Conservation (phyloP, 176 grass and related monocot species). For the Aegilops tauschii region DNA sequence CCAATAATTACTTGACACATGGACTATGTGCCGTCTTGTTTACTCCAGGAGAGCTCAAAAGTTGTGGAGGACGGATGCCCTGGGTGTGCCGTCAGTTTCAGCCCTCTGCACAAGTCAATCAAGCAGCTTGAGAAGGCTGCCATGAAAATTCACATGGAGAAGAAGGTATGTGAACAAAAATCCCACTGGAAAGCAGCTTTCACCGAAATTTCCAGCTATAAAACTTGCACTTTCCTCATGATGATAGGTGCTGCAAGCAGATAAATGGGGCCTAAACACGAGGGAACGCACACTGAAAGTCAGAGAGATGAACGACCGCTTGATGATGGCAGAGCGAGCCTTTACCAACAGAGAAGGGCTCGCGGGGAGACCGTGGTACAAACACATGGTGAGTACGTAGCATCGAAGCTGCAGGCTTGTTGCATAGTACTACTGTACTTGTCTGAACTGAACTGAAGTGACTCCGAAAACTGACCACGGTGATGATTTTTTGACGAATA, state of each 20-base stretch:
- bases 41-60: slow-evolving; percentile 47
- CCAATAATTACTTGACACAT: slow-evolving; percentile 14
- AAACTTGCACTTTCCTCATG: background rate
- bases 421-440: too few relatives aligned
- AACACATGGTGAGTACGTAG: slow-evolving; percentile 64
- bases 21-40: background rate
- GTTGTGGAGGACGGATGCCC: slow-evolving; percentile 36
- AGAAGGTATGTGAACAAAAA: slow-evolving; percentile 42
- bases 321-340: slow-evolving; percentile 87
- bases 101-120: slow-evolving; percentile 69
- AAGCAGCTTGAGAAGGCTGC: slow-evolving; percentile 58
- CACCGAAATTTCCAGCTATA: background rate
- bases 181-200: background rate
- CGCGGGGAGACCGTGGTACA: slow-evolving; percentile 71
- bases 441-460: background rate
- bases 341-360: slow-evolving; percentile 86
- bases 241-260: slow-evolving; percentile 48
- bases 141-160: slow-evolving; percentile 47
- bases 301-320: slow-evolving; percentile 70
- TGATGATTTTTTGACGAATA: background rate
- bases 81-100: slow-evolving; percentile 57
- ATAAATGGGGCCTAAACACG: slow-evolving; percentile 35
- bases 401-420: background rate
- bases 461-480: background rate
- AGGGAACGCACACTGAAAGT: slow-evolving; percentile 53